Evolutionary conservation across 257 asterid species (phyloP).

Genomic region (Gardenia jasminoides): DNA sequence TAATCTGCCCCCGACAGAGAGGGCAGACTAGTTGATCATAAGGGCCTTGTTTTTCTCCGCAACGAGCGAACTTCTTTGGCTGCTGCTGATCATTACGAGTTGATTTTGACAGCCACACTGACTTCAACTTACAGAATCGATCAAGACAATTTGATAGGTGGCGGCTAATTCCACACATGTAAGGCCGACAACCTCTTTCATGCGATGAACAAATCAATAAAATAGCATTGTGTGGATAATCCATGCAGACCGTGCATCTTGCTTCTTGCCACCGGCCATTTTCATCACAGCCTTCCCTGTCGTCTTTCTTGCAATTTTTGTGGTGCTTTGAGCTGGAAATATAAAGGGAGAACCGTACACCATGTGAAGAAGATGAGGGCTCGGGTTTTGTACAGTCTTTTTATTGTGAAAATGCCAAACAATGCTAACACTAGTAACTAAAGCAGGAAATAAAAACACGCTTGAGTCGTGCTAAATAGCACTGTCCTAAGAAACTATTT

Average conservation of each 20-base stretch:
- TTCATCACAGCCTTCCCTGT: neutral
- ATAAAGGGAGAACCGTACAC: neutral
- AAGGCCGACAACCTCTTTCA: constrained; percentile 74
- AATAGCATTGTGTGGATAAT: constrained; percentile 74
- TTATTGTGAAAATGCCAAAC: no score
- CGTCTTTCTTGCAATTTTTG: neutral
- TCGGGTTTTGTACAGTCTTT: neutral
- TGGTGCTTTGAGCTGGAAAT: no score
- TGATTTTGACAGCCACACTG: neutral
- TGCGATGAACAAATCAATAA: constrained; percentile 69
- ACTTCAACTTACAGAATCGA: constrained; percentile 26
- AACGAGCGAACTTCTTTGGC: neutral
- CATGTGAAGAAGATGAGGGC: neutral
- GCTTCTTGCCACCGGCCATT: constrained; percentile 43
- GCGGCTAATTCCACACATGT: constrained; percentile 67
- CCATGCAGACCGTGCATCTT: constrained; percentile 73
- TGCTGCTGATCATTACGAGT: neutral
- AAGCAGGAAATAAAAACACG: no score
- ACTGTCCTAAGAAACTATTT: no score
- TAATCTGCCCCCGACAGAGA: constrained; percentile 64
- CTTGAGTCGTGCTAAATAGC: no score
- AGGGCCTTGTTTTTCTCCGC: neutral
- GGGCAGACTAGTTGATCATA: constrained; percentile 52
- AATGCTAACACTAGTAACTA: no score
- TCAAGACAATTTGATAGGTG: constrained; percentile 71